Evolutionary conservation across 306 rosid species (phyloP), one percentile per base, ranked within the genome.

Genomic region (Cicer yamashitae): DNA sequence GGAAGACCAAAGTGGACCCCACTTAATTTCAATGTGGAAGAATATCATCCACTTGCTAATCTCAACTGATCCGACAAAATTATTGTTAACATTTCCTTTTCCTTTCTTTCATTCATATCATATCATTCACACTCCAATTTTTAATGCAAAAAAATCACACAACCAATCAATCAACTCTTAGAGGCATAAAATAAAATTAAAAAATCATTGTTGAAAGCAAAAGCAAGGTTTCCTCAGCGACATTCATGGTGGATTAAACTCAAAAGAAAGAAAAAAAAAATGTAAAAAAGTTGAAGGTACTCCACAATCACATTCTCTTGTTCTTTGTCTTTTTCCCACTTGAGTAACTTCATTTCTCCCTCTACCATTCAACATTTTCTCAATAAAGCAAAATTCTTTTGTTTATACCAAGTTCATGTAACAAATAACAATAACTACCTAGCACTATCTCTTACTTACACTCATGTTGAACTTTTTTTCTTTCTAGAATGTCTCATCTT

Each of bases 321-420:
- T 58, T n/a, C 25, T 13, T 18, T 25, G 81, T 83, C 76, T 38
- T 66, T 76, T 17, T 84, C 82, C 69, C 64, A 25, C 69, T 70
- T 50, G 48, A 59, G 18, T 59, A 57, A 15, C 7, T 63, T 40
- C 34, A 63, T 41, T 41, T 68, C 43, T 45, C 57, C 15, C 53
- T 61, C 66, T 43, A 45, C 68, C 54, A 53, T 25, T 75, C 80
- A 9, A 64, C 86, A 53, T 80, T 81, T 66, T 74, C 78, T 73
- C 0, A 17, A 7, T 56, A 63, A 20, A 66, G 37, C 14, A 20
- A 67, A 64, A n/a, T 34, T 47, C 45, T 51, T 77, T 70, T 40
- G 2, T 64, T 63, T 73, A 18, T 60, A 14, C 69, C 54, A 8
- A 5, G 5, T 73, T 22, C 70, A 9, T 70, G 74, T 44, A 18